phyloP scores from a whole-genome alignment of 768 basidiomycete genomes.

The Termitomyces sp. region DNA sequence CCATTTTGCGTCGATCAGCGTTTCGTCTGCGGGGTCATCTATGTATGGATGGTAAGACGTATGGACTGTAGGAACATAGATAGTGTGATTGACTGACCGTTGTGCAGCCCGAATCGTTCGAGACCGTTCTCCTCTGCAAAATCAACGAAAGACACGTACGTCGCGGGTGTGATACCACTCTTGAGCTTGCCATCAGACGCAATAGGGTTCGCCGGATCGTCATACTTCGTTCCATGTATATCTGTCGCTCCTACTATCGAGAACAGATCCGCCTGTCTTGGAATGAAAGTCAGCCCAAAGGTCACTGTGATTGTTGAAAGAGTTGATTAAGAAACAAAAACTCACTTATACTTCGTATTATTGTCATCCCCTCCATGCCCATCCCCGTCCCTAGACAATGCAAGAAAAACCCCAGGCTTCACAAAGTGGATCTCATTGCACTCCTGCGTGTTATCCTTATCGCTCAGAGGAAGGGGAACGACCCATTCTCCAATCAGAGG shows the following conservation, averaged over 20 bases:
- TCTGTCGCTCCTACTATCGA: slow-evolving; percentile 56
- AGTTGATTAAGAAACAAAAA: too few relatives aligned
- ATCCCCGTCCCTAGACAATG: slow-evolving; percentile 56
- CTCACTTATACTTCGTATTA: slow-evolving; percentile 50
- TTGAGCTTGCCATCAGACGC: slow-evolving; percentile 45
- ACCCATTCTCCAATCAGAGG: slow-evolving; percentile 54
- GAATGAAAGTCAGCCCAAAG: slow-evolving; percentile 7
- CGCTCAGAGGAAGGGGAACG: slow-evolving; percentile 49
- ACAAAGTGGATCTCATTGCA: slow-evolving; percentile 60
- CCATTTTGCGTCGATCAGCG: slow-evolving; percentile 65
- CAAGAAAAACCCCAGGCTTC: slow-evolving; percentile 49
- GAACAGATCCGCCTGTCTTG: slow-evolving; percentile 56
- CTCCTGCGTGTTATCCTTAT: slow-evolving; percentile 45
- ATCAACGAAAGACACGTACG: slow-evolving; percentile 54
- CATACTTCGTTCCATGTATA: slow-evolving; percentile 54
- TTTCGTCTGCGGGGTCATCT: slow-evolving; percentile 36
- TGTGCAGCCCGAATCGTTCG: slow-evolving; percentile 59
- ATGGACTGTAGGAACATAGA: background rate
- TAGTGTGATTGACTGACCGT: slow-evolving; percentile 26
- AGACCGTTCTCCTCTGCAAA: slow-evolving; percentile 51
- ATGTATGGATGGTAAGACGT: background rate
- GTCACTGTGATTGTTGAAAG: too few relatives aligned
- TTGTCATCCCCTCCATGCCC: slow-evolving; percentile 51
- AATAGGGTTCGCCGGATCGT: slow-evolving; percentile 48
- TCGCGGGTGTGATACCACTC: slow-evolving; percentile 44